phyloP scores from a whole-genome alignment of 2,329 filamentous ascomycete species.

The Sarocladiaceae sp. region DNA sequence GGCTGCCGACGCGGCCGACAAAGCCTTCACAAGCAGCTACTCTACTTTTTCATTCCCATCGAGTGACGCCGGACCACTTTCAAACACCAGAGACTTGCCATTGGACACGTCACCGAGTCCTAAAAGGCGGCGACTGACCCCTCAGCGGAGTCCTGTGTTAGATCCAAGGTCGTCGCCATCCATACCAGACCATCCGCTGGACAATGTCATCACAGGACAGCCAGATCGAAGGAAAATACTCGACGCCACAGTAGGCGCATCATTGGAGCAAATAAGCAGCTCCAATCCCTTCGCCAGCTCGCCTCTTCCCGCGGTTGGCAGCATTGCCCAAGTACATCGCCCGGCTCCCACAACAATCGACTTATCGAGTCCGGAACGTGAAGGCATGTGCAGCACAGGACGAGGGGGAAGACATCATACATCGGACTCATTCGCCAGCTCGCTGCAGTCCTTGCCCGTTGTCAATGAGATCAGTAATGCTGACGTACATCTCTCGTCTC shows the following conservation, averaged over 20 bases:
- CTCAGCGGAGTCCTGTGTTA: neutral
- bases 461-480: neutral
- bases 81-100: neutral
- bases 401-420: constrained; percentile 6
- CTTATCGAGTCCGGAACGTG: neutral
- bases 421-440: neutral
- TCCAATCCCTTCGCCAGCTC: constrained; percentile 12
- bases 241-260: no score
- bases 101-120: neutral
- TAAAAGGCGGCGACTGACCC: constrained; percentile 1
- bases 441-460: neutral
- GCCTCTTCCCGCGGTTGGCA: neutral
- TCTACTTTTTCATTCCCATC: neutral
- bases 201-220: no score
- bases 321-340: neutral
- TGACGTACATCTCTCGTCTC: constrained; percentile 5
- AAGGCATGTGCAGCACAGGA: neutral
- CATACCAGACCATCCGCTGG: neutral
- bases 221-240: no score
- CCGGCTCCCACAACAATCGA: neutral
- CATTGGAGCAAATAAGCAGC: no score
- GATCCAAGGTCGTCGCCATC: neutral
- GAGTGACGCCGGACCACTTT: neutral
- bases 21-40: neutral
- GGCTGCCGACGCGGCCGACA: no score